Conservation (phyloP, 352 stramenopile genomes). For the Phytophthora nicotianae region DNA sequence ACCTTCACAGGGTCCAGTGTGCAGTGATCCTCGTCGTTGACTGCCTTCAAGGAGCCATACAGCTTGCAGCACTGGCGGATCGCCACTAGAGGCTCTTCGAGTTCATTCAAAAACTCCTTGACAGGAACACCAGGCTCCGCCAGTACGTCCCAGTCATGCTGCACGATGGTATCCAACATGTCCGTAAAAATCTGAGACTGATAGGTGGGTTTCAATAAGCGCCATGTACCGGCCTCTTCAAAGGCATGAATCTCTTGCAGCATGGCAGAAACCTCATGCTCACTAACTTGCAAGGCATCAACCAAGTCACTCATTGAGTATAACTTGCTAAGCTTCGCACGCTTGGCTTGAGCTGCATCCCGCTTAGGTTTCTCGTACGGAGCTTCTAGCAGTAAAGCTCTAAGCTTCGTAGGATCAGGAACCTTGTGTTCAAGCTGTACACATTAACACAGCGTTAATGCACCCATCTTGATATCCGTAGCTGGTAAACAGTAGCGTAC, state of each 20-base stretch:
- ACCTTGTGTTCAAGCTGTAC: conserved; percentile 67
- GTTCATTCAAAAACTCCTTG: conserved; percentile 38
- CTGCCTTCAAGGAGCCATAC: conserved; percentile 46
- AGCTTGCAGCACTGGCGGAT: conserved; percentile 77
- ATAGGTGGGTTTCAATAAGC: conserved; percentile 62
- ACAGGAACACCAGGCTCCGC: conserved; percentile 46
- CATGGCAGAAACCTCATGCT: conserved; percentile 66
- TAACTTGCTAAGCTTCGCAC: conserved; percentile 54
- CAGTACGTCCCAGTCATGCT: conserved; percentile 74
- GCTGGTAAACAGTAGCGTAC: conserved; percentile 24
- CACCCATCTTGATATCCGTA: not conserved
- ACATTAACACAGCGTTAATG: not conserved
- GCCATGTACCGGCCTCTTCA: conserved; percentile 73
- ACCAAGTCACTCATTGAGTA: conserved; percentile 75
- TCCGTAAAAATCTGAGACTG: conserved; percentile 67
- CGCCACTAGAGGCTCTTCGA: conserved; percentile 53
- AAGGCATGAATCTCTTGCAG: conserved; percentile 70
- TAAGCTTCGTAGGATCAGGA: conserved; percentile 59
- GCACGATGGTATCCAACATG: conserved; percentile 73
- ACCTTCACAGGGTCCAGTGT: conserved; percentile 66
- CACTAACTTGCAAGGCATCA: conserved; percentile 60
- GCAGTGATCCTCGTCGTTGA: conserved; percentile 41
- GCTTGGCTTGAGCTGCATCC: conserved; percentile 37
- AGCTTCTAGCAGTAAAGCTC: conserved; percentile 65
- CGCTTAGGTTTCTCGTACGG: conserved; percentile 51